Evolutionary conservation across 805 yeast genomes (phyloP), one percentile per base, ranked within the genome.

Genomic region (Ogataea trehalophila): DNA sequence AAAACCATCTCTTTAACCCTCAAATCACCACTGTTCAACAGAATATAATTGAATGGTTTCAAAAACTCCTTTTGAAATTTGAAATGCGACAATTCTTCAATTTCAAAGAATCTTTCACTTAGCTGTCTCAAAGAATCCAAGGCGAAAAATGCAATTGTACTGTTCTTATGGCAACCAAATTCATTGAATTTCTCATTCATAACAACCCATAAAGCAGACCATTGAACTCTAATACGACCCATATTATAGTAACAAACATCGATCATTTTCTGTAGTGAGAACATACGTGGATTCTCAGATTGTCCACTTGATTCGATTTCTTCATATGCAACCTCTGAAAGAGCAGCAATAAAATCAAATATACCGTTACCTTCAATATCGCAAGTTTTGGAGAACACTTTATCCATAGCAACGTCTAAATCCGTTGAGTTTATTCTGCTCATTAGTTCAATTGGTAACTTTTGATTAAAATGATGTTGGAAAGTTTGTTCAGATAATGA

Each of bases 231-330:
- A 58, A 94, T 91, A 72, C 99, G 86, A 43, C 82, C 82, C 97
- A 94, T 94, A 65, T 95, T 95, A 72, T 95, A 94, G 67, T 94
- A 92, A 68, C 97, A 92, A 39, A 94, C 95, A 67, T 95, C 99
- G 44, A 94, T 96, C 75, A 94, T 87, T 63, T 94, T 94, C 62
- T 90, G 98, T 53, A 94, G 70, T 0, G 98, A 87, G 62, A 88
- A 95, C 68, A 89, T 84, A 63, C 99, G 76, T 36, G 98, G 99
- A 51, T 87, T 81, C 6, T 77, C 73, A 39, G 91, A 83, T 59
- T 81, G 81, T 6, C 90, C 91, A 1, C 95, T 85, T 0, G 95
- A 85, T 52, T 87, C 90, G 51, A 94, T 89, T 65, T 94, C 99
- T 59, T 91, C 97, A 38, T 80, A 71, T 0, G 96, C 87, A 26